Percentiles rank a stretch among this genome's conserved stretches.
These are phyloP conservation scores for Colletotrichum echinochloae DNA, from an alignment of 2,329 filamentous ascomycete species.

Conservation along the genomic window DNA sequence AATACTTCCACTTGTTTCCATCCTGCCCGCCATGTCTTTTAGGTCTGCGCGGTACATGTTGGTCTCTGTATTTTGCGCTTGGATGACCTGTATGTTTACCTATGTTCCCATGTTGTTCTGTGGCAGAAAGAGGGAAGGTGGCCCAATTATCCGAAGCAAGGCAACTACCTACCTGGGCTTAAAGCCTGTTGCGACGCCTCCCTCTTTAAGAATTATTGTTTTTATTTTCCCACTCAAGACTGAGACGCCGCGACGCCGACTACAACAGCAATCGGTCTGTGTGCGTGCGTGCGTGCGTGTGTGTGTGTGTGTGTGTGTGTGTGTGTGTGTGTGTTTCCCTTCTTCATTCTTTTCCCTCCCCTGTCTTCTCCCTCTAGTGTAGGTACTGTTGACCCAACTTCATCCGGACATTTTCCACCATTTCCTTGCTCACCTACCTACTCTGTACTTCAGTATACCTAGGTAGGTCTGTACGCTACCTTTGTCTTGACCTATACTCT, in stretches of 20 bases:
- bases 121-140: not conserved
- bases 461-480: not conserved
- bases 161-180: not conserved
- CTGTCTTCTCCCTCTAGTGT: not conserved
- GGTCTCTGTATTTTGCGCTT: not conserved
- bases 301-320: not conserved
- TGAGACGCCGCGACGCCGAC: not conserved
- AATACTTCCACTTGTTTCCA: not conserved
- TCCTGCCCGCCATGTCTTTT: not conserved
- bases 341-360: not conserved
- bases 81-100: not conserved
- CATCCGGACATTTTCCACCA: not conserved
- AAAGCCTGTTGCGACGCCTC: not conserved
- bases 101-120: not conserved
- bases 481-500: not conserved
- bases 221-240: not conserved
- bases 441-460: not conserved
- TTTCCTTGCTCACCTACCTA: constrained; percentile 1
- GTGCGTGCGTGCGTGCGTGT: not conserved
- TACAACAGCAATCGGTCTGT: constrained; percentile 6
- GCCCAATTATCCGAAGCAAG: not conserved
- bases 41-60: not conserved
- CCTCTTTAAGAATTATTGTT: not conserved
- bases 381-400: not conserved
- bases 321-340: not conserved